Evolutionary conservation across 139 green algal genomes (phyloP).

Genomic region (Axilococcus clingmanii): DNA sequence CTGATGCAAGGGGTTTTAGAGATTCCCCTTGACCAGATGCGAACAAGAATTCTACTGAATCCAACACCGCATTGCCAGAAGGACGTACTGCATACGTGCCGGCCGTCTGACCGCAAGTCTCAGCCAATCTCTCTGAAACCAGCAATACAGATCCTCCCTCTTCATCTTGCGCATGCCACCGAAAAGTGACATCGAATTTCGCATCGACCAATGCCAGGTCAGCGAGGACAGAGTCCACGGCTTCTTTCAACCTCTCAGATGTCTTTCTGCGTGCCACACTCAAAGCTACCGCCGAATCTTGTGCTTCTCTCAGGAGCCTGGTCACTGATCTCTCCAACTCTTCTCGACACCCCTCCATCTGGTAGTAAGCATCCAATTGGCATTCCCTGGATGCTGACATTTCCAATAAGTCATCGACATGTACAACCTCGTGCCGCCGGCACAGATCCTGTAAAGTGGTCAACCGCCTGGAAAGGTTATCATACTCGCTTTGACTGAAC

Average conservation of each 20-base stretch:
- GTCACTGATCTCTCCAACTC: conserved; percentile 14
- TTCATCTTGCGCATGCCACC: conserved; percentile 28
- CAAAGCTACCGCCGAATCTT: conserved; percentile 11
- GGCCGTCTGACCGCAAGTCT: not conserved
- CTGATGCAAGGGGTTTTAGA: conserved; percentile 49
- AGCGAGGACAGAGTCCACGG: conserved; percentile 48
- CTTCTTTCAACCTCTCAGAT: conserved; percentile 30
- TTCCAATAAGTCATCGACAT: conserved; percentile 42
- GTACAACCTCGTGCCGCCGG: conserved; percentile 25
- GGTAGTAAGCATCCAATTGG: conserved; percentile 42
- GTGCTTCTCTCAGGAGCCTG: conserved; percentile 1
- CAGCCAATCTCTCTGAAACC: not conserved
- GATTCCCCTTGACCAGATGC: conserved; percentile 61
- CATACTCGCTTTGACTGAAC: conserved; percentile 40
- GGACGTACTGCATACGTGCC: conserved; percentile 9
- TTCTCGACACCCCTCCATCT: conserved; percentile 29
- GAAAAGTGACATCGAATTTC: conserved; percentile 60
- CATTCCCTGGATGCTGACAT: conserved; percentile 16
- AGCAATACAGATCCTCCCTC: not conserved
- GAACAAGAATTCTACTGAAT: conserved; percentile 55
- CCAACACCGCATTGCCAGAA: conserved; percentile 7
- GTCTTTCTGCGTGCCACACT: conserved; percentile 29
- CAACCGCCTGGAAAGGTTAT: conserved; percentile 23
- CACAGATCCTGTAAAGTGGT: conserved; percentile 33
- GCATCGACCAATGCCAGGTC: conserved; percentile 57